phyloP scores from a whole-genome alignment of 164 flowering plant species.

The Magnolia kwangsiensis region DNA sequence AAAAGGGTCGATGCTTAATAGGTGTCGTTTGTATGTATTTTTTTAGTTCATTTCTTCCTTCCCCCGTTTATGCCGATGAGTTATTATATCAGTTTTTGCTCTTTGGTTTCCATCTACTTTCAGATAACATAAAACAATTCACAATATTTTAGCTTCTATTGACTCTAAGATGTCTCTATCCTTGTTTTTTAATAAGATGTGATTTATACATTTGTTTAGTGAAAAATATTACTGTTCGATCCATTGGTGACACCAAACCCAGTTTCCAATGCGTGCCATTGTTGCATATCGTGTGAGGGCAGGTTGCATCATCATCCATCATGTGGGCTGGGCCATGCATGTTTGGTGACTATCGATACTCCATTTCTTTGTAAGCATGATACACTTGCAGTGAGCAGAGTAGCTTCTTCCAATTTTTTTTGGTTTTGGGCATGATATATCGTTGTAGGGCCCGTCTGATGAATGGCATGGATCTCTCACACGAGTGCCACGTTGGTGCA shows the following conservation, averaged over 20 bases:
- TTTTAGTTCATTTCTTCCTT: not conserved
- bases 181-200: not conserved
- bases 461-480: too few species aligned
- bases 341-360: too few species aligned
- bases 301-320: too few species aligned
- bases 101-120: not conserved
- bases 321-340: too few species aligned
- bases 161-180: not conserved
- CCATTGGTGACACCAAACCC: too few species aligned
- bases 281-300: not conserved
- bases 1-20: slow-evolving; percentile 1
- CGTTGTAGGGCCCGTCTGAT: too few species aligned
- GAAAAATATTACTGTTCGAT: too few species aligned
- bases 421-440: too few species aligned
- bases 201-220: not conserved
- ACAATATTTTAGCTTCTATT: not conserved
- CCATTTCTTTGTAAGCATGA: too few species aligned
- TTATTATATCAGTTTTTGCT: not conserved
- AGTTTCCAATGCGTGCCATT: not conserved
- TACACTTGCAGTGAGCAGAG: too few species aligned
- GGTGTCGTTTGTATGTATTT: not conserved
- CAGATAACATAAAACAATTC: not conserved
- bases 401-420: too few species aligned
- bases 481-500: too few species aligned
- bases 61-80: not conserved